Evolutionary conservation across 2,329 filamentous ascomycete species (phyloP).

Genomic region (Anthostomella pinea): DNA sequence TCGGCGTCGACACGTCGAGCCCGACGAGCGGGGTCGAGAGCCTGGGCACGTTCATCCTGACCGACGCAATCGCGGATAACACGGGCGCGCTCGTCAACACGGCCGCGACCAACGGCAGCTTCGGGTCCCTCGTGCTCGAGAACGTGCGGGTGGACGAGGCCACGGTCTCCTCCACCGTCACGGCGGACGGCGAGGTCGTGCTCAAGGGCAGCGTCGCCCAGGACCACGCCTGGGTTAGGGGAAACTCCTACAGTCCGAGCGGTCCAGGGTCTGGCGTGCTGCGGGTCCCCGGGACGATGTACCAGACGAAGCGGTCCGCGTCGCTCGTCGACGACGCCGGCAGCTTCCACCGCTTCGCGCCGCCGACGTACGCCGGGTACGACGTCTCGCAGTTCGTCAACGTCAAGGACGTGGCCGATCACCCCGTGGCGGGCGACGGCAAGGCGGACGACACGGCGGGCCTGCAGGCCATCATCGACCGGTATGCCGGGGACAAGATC

Average conservation of each 20-base stretch:
- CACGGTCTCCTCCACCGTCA: constrained; percentile 40
- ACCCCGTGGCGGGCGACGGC: constrained; percentile 41
- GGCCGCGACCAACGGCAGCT: constrained; percentile 29
- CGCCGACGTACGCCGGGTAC: constrained; percentile 43
- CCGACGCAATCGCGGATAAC: constrained; percentile 11
- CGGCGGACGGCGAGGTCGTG: constrained; percentile 33
- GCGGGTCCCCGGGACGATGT: constrained; percentile 24
- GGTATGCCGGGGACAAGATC: constrained; percentile 35
- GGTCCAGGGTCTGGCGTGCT: neutral
- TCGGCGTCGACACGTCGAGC: constrained; percentile 12
- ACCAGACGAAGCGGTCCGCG: constrained; percentile 30
- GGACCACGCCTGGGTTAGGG: constrained; percentile 11
- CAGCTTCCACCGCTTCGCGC: constrained; percentile 39
- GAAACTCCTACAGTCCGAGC: constrained; percentile 6
- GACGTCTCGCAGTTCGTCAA: constrained; percentile 41
- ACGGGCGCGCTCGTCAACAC: constrained; percentile 27
- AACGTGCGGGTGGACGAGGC: constrained; percentile 36
- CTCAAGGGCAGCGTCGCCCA: constrained; percentile 8
- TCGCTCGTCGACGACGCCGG: constrained; percentile 28
- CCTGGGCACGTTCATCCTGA: constrained; percentile 11
- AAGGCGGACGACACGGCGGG: constrained; percentile 32
- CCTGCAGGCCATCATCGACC: constrained; percentile 31
- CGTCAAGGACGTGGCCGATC: constrained; percentile 40
- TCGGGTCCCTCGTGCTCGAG: constrained; percentile 30
- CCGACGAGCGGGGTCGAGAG: constrained; percentile 9